These are phyloP conservation scores for Epichloe elymi DNA, from an alignment of 2,329 filamentous ascomycete genomes.

Conservation along the genomic window DNA sequence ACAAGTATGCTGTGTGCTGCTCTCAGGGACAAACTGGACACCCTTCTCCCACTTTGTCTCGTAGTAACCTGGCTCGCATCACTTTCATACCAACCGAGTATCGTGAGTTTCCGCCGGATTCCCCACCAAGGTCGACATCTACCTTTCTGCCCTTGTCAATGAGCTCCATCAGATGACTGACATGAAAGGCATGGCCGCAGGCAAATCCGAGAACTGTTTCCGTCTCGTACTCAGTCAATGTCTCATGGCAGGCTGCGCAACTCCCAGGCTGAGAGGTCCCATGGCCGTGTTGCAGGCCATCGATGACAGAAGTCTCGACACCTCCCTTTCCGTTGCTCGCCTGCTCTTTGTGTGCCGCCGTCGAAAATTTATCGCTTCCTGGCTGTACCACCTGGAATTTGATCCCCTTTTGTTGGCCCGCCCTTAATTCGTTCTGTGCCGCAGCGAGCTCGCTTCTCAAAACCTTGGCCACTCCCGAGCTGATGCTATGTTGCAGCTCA, in stretches of 20 bases:
- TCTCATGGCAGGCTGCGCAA: constrained; percentile 43
- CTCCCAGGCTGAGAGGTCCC: constrained; percentile 34
- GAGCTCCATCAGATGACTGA: constrained; percentile 52
- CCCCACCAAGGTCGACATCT: constrained; percentile 34
- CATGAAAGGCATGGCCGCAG: constrained; percentile 72
- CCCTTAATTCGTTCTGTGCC: constrained; percentile 69
- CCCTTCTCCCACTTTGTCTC: constrained; percentile 53
- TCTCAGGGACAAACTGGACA: constrained; percentile 42
- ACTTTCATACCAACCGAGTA: constrained; percentile 76
- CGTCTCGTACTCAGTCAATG: constrained; percentile 47
- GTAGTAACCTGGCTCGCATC: constrained; percentile 66
- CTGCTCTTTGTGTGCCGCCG: constrained; percentile 11
- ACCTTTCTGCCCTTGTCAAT: constrained; percentile 31
- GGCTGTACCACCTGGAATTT: constrained; percentile 65
- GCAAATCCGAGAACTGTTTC: constrained; percentile 70
- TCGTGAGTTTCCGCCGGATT: constrained; percentile 29
- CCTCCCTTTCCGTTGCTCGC: constrained; percentile 10
- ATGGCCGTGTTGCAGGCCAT: constrained; percentile 14
- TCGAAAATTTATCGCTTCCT: constrained; percentile 24
- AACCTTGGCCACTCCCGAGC: constrained; percentile 75
- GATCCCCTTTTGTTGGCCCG: constrained; percentile 70
- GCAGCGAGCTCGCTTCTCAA: constrained; percentile 74
- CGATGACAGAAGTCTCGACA: neutral
- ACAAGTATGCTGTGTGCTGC: neutral
- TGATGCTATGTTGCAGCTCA: constrained; percentile 89